phyloP scores from a whole-genome alignment of 75 land plant genomes.

The Pinus albicaulis region DNA sequence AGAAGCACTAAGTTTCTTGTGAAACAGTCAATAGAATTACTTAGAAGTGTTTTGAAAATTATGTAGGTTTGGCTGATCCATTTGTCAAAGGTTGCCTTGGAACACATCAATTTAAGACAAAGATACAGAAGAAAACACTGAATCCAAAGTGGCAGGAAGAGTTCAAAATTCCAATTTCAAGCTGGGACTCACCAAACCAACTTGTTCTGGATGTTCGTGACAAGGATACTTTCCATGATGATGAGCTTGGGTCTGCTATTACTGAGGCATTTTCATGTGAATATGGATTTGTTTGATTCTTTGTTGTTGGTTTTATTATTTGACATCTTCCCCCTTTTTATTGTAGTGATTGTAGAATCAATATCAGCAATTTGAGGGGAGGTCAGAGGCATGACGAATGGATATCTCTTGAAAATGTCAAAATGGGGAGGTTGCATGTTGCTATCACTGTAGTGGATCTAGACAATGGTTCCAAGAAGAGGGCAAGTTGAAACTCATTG shows the following conservation, averaged over 20 bases:
- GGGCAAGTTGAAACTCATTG: not conserved
- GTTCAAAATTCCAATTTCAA: constrained; percentile 69
- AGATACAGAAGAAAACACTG: constrained; percentile 78
- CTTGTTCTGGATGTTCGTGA: constrained; percentile 77
- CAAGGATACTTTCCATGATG: constrained; percentile 80
- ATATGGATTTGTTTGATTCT: not conserved
- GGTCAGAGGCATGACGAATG: constrained; percentile 79
- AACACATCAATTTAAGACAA: constrained; percentile 57
- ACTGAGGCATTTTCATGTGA: not conserved
- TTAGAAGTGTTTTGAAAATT: not conserved
- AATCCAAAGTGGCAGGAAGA: constrained; percentile 90
- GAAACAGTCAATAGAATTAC: not conserved
- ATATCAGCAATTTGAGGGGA: constrained; percentile 45
- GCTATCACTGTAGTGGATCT: constrained; percentile 57
- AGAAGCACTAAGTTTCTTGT: too few species aligned
- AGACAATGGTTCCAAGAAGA: constrained; percentile 12
- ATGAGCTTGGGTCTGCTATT: constrained; percentile 74
- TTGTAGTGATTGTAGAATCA: constrained; percentile 51
- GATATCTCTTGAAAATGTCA: constrained; percentile 68
- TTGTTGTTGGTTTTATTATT: not conserved
- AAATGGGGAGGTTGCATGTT: constrained; percentile 75
- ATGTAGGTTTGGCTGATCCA: constrained; percentile 90
- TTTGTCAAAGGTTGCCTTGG: constrained; percentile 80
- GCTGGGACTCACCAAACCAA: constrained; percentile 76
- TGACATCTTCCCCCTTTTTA: constrained; percentile 1